These are phyloP conservation scores for Penicillium sp. DNA, from an alignment of 2,329 filamentous ascomycete species.

Conservation along the genomic window DNA sequence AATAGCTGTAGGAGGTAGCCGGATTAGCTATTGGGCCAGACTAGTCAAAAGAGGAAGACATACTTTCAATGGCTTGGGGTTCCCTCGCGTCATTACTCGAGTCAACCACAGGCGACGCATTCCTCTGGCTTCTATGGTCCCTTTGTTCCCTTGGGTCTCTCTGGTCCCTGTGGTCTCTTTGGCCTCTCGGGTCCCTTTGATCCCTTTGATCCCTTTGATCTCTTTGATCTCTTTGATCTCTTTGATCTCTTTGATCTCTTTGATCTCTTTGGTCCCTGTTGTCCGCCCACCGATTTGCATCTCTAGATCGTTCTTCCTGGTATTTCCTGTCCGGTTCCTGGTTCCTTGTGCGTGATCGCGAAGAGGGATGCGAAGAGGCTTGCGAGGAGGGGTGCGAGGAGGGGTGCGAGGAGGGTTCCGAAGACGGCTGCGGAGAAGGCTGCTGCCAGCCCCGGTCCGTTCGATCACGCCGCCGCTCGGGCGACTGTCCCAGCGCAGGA, in stretches of 20 bases:
- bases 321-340: slow-evolving; percentile 26
- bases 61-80: slow-evolving; percentile 40
- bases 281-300: slow-evolving; percentile 5
- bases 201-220: neutral
- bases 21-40: slow-evolving; percentile 5
- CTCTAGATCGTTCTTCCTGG: slow-evolving; percentile 28
- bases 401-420: slow-evolving; percentile 10
- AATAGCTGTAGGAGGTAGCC: slow-evolving; percentile 48
- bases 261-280: neutral
- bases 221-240: neutral
- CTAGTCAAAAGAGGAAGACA: slow-evolving; percentile 5
- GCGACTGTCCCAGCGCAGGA: slow-evolving; percentile 28
- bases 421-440: slow-evolving; percentile 17
- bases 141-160: slow-evolving; percentile 9
- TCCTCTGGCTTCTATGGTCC: slow-evolving; percentile 19
- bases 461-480: slow-evolving; percentile 34
- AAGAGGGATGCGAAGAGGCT: slow-evolving; percentile 20
- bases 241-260: neutral
- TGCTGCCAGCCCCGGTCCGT: slow-evolving; percentile 30
- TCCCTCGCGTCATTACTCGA: slow-evolving; percentile 19
- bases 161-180: neutral
- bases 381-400: slow-evolving; percentile 12
- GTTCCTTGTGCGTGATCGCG: slow-evolving; percentile 37
- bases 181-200: neutral
- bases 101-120: slow-evolving; percentile 15